phyloP scores from a whole-genome alignment of 257 asterid species.

The Plantago ovata region DNA sequence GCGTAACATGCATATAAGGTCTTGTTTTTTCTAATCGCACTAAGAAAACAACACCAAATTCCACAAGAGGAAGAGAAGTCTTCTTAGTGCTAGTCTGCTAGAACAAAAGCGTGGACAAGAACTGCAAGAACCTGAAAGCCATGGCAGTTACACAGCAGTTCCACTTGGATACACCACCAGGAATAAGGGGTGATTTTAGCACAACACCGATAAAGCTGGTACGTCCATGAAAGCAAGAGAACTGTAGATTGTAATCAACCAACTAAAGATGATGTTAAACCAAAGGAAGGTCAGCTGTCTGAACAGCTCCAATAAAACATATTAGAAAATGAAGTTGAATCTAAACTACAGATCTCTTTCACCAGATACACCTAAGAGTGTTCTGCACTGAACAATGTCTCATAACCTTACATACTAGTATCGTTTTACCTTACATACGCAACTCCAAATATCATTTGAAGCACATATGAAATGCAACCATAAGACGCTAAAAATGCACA shows the following conservation, averaged over 20 bases:
- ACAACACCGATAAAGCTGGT: too few species aligned
- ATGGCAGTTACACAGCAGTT: not conserved
- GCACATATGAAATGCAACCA: not conserved
- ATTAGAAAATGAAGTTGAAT: not conserved
- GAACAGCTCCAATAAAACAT: not conserved
- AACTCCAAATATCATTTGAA: not conserved
- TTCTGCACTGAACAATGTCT: not conserved
- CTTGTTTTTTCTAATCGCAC: too few species aligned
- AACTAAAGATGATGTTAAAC: not conserved
- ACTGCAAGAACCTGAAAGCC: not conserved
- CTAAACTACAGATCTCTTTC: not conserved
- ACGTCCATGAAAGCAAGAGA: too few species aligned
- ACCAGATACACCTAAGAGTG: not conserved
- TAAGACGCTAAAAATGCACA: not conserved
- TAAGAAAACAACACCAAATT: too few species aligned
- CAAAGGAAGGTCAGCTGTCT: not conserved
- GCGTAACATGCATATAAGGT: too few species aligned
- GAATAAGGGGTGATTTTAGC: too few species aligned
- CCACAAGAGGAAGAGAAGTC: too few species aligned
- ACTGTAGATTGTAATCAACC: too few species aligned
- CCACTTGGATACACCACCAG: not conserved
- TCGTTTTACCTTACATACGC: not conserved
- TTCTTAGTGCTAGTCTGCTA: too few species aligned
- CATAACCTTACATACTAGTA: not conserved
- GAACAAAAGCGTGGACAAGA: too few species aligned